phyloP scores from a whole-genome alignment of 2,329 filamentous ascomycete species.

The Hymenoscyphus fraxineus region DNA sequence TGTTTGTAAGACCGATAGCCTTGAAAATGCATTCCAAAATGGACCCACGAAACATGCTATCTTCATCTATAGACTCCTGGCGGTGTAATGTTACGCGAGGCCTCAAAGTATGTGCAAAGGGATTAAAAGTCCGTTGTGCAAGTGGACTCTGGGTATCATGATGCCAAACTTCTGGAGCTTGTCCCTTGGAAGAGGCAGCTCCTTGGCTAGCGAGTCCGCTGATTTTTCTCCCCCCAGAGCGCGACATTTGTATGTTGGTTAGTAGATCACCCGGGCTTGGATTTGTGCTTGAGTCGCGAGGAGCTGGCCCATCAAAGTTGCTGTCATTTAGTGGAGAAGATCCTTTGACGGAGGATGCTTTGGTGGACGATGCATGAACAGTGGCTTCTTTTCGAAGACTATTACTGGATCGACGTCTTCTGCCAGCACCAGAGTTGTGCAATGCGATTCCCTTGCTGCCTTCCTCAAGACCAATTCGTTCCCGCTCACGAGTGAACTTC shows the following conservation, averaged over 20 bases:
- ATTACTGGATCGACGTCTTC: slow-evolving; percentile 68
- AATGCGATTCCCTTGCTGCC: slow-evolving; percentile 89
- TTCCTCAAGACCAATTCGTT: slow-evolving; percentile 76
- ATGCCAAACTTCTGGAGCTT: slow-evolving; percentile 32
- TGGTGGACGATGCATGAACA: slow-evolving; percentile 52
- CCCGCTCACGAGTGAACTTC: slow-evolving; percentile 82
- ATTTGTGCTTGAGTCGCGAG: slow-evolving; percentile 36
- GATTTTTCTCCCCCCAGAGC: slow-evolving; percentile 50
- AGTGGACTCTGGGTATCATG: slow-evolving; percentile 33
- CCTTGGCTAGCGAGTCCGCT: slow-evolving; percentile 18
- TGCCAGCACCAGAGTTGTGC: slow-evolving; percentile 69
- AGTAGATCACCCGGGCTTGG: slow-evolving; percentile 75
- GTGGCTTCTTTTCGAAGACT: slow-evolving; percentile 76
- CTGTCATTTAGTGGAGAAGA: slow-evolving; percentile 20
- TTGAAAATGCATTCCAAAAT: slow-evolving; percentile 96
- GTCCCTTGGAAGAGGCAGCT: slow-evolving; percentile 24
- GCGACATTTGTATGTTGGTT: slow-evolving; percentile 69
- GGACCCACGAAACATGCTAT: slow-evolving; percentile 81
- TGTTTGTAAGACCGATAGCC: slow-evolving; percentile 75
- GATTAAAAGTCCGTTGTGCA: slow-evolving; percentile 50
- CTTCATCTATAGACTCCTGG: slow-evolving; percentile 82
- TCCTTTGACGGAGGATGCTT: slow-evolving; percentile 39
- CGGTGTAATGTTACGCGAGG: slow-evolving; percentile 56
- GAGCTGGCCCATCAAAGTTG: slow-evolving; percentile 36
- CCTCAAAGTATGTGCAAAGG: slow-evolving; percentile 49